These are phyloP conservation scores for Zoysia matrella DNA, from an alignment of 202 grass and related monocot species.

Conservation along the genomic window DNA sequence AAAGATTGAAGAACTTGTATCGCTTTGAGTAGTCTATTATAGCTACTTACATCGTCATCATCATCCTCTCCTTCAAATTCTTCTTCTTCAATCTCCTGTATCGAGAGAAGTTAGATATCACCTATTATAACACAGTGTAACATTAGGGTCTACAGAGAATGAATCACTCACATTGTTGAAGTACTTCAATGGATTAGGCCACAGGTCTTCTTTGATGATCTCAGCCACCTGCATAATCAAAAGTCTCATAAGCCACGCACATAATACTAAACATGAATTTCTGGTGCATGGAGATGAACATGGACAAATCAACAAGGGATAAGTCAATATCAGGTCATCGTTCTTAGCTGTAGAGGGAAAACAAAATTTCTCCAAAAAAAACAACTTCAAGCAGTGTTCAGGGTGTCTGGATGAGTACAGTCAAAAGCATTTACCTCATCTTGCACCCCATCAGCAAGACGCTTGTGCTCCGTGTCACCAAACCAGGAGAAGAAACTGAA, in stretches of 20 bases:
- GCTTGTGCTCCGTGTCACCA: too few relatives aligned
- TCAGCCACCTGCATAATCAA: slow-evolving; percentile 76
- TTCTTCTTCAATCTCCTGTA: slow-evolving; percentile 89
- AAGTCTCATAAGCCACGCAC: slow-evolving; percentile 14
- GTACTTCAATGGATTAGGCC: slow-evolving; percentile 93
- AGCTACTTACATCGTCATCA: slow-evolving; percentile 69
- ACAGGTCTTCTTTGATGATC: slow-evolving; percentile 95
- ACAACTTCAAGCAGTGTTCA: background rate
- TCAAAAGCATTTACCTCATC: slow-evolving; percentile 69
- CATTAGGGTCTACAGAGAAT: background rate
- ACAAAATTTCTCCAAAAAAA: too few relatives aligned
- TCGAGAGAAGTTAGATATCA: slow-evolving; percentile 27
- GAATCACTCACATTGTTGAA: slow-evolving; percentile 78
- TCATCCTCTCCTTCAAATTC: slow-evolving; percentile 79
- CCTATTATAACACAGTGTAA: background rate
- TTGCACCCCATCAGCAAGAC: too few relatives aligned
- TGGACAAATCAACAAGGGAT: background rate
- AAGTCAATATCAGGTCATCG: background rate
- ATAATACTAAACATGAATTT: background rate
- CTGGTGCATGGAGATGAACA: background rate
- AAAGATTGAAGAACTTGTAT: background rate
- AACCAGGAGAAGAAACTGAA: slow-evolving; percentile 74
- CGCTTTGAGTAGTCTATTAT: background rate
- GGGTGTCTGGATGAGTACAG: background rate
- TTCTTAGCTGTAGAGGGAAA: too few relatives aligned